Base-by-base conservation (phyloP, 2,329 filamentous ascomycete species). In the Chlorencoelia australis region DNA sequence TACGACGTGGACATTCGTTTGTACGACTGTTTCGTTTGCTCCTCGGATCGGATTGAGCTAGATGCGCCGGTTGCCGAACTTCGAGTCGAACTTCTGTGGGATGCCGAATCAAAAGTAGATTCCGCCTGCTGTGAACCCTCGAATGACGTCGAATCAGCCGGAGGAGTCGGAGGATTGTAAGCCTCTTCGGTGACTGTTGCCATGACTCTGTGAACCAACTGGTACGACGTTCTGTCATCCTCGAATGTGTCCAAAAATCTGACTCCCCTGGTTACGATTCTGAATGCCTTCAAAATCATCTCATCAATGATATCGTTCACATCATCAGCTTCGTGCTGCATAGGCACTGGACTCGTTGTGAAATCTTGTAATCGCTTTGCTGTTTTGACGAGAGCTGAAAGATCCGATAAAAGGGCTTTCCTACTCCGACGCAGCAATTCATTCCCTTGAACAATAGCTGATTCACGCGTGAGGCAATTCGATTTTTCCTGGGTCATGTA, bases 271-370 rank as follows among this genome's bases (percentile, higher is more conserved):
- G 80, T 89, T n/a, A 94, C 83, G 35, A 96, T 87, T 55, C 83
- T 87, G 65, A 94, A 96, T 0, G 88, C 88, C 58, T 88, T 91
- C 35, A 94, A 65, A 16, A 96, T 82, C 74, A 96, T 86, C 57
- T 94, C 84, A 53, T 96, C 89, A 39, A 95, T 74, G 39, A 89
- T 74, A 49, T 82, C 75, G 51, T 85, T 85, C 9, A 82, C 67
- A 30, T 75, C 69, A 19, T 79, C 71, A 0, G 62, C 56, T 0
- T 68, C 64, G 10, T 63, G 59, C 0, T 62, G 47, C 27, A 60
- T 47, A 4, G 67, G 66, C 19, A 34, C 34, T 18, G 35, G 22
- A 24, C 30, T 26, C 1, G 31, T 41, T 65, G 68, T 40, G 84
- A 76, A 44, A 51, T 88, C 85, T 58, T 89, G 86, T 45, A 98